phyloP scores from a whole-genome alignment of 192 early-diverging fungal species.

The Gonapodya prolifera region DNA sequence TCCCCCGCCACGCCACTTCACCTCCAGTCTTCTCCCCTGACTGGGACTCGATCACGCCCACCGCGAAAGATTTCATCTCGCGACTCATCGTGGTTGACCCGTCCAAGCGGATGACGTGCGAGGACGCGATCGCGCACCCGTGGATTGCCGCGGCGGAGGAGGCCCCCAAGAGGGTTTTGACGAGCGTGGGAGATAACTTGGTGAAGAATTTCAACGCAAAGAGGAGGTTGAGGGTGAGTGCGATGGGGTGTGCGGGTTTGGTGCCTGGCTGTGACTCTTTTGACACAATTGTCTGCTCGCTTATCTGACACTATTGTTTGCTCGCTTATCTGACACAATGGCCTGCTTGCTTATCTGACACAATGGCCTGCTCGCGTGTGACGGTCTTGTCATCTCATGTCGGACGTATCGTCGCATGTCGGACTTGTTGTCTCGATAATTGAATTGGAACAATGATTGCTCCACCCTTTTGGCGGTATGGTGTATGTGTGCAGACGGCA shows the following conservation, averaged over 20 bases:
- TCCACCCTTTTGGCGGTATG: neutral
- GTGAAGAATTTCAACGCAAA: constrained; percentile 19
- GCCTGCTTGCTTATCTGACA: too few species aligned
- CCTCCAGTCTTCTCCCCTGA: constrained; percentile 6
- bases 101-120: constrained; percentile 9
- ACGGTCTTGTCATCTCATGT: too few species aligned
- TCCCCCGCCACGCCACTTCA: neutral
- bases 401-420: too few species aligned
- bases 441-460: neutral
- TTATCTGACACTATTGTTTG: too few species aligned
- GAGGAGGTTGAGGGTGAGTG: constrained; percentile 13
- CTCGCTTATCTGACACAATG: too few species aligned
- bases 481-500: too few species aligned
- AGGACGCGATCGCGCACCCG: neutral
- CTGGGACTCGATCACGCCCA: neutral
- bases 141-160: neutral
- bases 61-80: neutral
- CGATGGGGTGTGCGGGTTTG: neutral
- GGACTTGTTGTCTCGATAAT: too few species aligned
- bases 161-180: constrained; percentile 3
- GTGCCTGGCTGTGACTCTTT: neutral
- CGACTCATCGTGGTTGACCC: constrained; percentile 7
- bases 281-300: too few species aligned
- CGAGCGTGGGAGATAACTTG: constrained; percentile 15
- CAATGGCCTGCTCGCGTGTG: too few species aligned